Conservation (phyloP, 2,329 filamentous ascomycete genomes). For the Colletotrichum tropicicola region DNA sequence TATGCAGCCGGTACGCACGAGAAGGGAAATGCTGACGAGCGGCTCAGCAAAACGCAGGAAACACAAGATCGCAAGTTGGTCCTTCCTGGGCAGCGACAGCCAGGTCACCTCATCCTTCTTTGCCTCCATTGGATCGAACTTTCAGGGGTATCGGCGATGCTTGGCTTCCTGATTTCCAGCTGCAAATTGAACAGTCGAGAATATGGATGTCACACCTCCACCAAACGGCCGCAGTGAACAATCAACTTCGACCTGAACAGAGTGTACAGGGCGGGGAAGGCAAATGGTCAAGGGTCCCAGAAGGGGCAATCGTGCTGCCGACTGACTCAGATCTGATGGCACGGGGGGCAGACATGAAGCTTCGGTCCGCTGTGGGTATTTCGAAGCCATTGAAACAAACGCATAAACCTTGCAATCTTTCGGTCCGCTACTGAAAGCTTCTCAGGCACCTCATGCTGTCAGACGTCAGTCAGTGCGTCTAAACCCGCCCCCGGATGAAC, state of each 20-base stretch:
- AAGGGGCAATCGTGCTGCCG: background rate
- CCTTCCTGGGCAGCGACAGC: constrained; percentile 14
- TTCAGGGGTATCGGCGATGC: background rate
- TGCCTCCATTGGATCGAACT: background rate
- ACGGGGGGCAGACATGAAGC: background rate
- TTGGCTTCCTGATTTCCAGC: background rate
- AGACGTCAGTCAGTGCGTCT: background rate
- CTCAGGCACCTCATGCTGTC: background rate
- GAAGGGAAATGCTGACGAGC: constrained; percentile 13
- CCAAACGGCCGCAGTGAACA: background rate
- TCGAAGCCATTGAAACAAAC: background rate
- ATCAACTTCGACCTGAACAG: background rate
- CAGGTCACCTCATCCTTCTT: constrained; percentile 14
- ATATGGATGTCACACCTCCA: no score
- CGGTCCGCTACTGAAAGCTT: background rate
- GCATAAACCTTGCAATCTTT: background rate
- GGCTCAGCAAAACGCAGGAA: constrained; percentile 23
- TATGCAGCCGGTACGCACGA: background rate
- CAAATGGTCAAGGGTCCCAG: background rate
- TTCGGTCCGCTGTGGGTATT: constrained; percentile 1
- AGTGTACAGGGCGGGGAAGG: background rate
- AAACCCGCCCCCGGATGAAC: background rate
- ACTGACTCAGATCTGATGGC: constrained; percentile 3
- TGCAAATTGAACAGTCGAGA: background rate
- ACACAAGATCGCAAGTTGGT: constrained; percentile 13